phyloP scores from a whole-genome alignment of 805 yeast genomes.

The Maudiozyma pseudohumilis region DNA sequence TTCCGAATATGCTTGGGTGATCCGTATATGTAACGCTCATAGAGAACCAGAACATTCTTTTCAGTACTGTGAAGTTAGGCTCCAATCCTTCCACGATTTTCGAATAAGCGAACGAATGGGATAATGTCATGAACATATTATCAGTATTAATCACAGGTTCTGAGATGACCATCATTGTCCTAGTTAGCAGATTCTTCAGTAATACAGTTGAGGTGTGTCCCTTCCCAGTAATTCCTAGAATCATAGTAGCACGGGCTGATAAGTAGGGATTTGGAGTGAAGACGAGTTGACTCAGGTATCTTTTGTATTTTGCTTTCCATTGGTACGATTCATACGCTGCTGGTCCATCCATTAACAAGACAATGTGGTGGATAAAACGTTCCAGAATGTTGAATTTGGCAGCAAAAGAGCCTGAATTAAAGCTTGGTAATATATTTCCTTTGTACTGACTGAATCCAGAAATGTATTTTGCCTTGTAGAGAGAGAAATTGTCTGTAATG shows the following conservation, averaged over 20 bases:
- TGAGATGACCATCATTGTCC: slow-evolving; percentile 29
- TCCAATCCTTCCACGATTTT: slow-evolving; percentile 33
- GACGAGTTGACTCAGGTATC: slow-evolving; percentile 53
- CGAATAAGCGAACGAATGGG: slow-evolving; percentile 33
- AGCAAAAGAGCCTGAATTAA: slow-evolving; percentile 31
- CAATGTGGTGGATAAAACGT: slow-evolving; percentile 45
- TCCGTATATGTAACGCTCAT: slow-evolving; percentile 27
- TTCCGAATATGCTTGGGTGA: slow-evolving; percentile 31
- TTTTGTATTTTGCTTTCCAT: slow-evolving; percentile 60
- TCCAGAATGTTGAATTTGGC: slow-evolving; percentile 40
- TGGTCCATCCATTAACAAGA: slow-evolving; percentile 41
- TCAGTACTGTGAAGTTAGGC: slow-evolving; percentile 23
- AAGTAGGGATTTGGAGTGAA: slow-evolving; percentile 46
- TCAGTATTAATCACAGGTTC: slow-evolving; percentile 28
- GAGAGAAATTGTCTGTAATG: slow-evolving; percentile 34
- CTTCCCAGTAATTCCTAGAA: slow-evolving; percentile 59
- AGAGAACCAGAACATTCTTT: slow-evolving; percentile 33
- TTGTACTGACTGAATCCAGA: slow-evolving; percentile 58
- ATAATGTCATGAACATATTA: slow-evolving; percentile 24
- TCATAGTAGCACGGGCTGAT: slow-evolving; percentile 57
- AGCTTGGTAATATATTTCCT: slow-evolving; percentile 28
- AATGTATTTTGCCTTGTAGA: slow-evolving; percentile 58
- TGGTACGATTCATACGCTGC: slow-evolving; percentile 37
- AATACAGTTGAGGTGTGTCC: slow-evolving; percentile 51
- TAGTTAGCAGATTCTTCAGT: slow-evolving; percentile 27